Conservation (phyloP, 306 rosid genomes). For the Corylus heterophylla region DNA sequence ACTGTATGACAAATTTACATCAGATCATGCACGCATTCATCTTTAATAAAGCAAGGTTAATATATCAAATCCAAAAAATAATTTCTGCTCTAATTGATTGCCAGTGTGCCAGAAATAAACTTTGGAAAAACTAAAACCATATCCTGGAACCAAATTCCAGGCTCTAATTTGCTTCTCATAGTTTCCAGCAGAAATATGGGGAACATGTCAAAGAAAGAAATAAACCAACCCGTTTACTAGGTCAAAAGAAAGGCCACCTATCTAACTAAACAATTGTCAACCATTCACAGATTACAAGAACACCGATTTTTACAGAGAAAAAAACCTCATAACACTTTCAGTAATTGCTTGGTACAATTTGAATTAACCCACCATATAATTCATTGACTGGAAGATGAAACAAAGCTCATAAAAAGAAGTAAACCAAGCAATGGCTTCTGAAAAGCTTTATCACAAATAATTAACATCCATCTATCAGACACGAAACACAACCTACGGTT, state of each 20-base stretch:
- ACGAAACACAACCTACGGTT: not conserved
- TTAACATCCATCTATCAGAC: no score
- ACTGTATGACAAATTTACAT: constrained; percentile 26
- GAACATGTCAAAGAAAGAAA: not conserved
- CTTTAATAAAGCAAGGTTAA: not conserved
- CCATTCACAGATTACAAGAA: not conserved
- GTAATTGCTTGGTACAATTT: not conserved
- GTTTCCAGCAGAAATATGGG: not conserved
- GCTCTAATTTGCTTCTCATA: not conserved
- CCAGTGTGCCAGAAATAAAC: not conserved
- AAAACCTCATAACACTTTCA: not conserved
- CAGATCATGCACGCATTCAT: not conserved
- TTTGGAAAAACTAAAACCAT: not conserved
- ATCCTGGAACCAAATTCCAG: not conserved
- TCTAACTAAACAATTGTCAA: not conserved
- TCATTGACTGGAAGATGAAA: not conserved
- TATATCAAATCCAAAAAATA: not conserved
- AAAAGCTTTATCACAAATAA: not conserved
- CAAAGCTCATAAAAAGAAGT: not conserved
- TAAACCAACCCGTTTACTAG: not conserved
- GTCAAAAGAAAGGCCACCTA: not conserved
- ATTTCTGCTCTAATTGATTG: not conserved
- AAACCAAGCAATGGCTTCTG: not conserved
- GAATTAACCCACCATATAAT: no score
- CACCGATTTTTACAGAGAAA: not conserved